Base-by-base conservation (phyloP, 2,329 filamentous ascomycete genomes). In the Clonostachys solani region DNA sequence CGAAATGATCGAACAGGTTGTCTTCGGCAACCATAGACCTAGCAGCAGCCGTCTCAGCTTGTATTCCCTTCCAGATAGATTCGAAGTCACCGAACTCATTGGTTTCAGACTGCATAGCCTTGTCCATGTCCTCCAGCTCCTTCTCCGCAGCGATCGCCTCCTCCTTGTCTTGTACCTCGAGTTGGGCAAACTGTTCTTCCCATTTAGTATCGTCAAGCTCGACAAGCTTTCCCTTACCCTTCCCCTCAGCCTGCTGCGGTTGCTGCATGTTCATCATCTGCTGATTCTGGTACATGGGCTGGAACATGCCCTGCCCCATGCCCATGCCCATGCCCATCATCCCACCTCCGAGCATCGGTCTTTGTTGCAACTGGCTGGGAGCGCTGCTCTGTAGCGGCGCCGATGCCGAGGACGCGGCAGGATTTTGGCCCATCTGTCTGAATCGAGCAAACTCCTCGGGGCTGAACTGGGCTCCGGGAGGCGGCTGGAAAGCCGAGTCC, bases 171-270 rank as follows among this genome's bases (percentile, higher is more conserved):
- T 84, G 75, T 52, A 86, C 71, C 63, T 92, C 89, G 63, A 96
- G 84, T 67, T 94, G 83, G 48, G 90, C 88, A 66, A 99, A 99
- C 66, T 97, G 91, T 58, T 91, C 89, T 68, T 97, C 92, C 94
- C 94, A 97, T 61, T 95, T 87, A 60, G 86, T 75, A 57, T 99
- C 92, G 63, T 96, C 90, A 19, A 97, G 80, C 71, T 97, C 94
- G 12, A 97, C 86, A 71, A 97, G 82, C 67, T 95, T 95, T 37
- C 88, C 92, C 65, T 97, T 97, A 49, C 87, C 89, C 66, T 91
- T 87, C 44, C 69, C 74, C 53, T 80, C 75, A 45, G 69, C 66
- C 49, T 72, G 69, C 56, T 72, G 73, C 57, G 74, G 73, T 53
- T 71, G 62, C 52, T 71, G 71, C 59, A 74, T 60, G 58, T 75